Base-by-base conservation (phyloP, 2,329 filamentous ascomycete genomes). In the Aquanectria penicillioides region DNA sequence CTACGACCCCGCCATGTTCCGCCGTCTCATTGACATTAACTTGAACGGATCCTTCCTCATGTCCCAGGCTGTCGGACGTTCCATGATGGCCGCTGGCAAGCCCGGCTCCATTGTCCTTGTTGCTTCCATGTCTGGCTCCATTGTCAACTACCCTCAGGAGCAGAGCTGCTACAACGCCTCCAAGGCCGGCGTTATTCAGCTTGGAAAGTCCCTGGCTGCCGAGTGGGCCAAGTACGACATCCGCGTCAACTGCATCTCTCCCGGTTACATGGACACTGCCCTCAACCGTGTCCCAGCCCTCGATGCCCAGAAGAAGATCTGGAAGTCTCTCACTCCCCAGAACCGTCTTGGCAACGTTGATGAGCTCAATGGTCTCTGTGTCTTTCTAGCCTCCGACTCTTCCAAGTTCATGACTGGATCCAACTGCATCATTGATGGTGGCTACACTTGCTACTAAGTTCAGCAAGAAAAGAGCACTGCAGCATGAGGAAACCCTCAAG, bases 111-210 rank as follows among this genome's bases (percentile, higher is more conserved):
- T 94, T 72, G 83, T 94, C 71, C 86, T 93, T 61, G 86, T 93
- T 50, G 90, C 89, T 26, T 92, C 89, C 70, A 93, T 94, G 91
- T 92, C 89, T 46, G 92, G 91, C 65, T 86, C 87, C 78, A 87
- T 94, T 64, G 91, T 93, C 83, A 94, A 94, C 86, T 93, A 89
- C 81, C 91, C 91, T 6, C 91, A 94, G 78, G 89, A 93, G 80
- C 91, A 94, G 79, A 87, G 83, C 41, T 91, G 89, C 77, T 94
- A 94, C 85, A 94, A 94, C 72, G 90, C 90, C 25, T 92, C 89
- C 77, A 94, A 94, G 84, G 90, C 91, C 13, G 91, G 88, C 69
- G 89, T 93, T 31, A 85, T 92, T 65, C 89, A 92, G 78, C 84
- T 94, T 50, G 89, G 87, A 77, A 92, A 91, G 81, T 93, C 90